Evolutionary conservation across 2,329 filamentous ascomycete genomes (phyloP).

Genomic region (Proliferodiscus dingleyae): DNA sequence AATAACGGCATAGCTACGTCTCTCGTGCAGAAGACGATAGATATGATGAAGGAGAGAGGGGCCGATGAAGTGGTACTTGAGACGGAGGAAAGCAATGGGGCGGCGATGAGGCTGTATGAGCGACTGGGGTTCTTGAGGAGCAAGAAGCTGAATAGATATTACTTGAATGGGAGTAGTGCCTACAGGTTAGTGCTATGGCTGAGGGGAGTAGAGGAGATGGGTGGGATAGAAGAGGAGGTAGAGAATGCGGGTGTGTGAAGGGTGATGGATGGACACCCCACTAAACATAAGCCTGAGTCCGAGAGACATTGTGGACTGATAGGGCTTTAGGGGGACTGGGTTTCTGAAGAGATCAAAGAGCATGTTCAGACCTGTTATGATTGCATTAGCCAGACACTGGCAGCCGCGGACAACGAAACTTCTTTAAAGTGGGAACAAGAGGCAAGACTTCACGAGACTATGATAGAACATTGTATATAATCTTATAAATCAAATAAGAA

Average conservation of each 20-base stretch:
- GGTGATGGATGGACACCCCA: not conserved
- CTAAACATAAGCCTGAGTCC: too few relatives aligned
- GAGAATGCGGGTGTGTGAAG: constrained; percentile 2
- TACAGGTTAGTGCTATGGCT: constrained; percentile 73
- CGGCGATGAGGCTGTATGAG: constrained; percentile 90
- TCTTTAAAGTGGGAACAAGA: too few relatives aligned
- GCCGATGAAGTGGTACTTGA: constrained; percentile 95
- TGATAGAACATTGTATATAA: not conserved
- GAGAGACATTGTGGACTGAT: too few relatives aligned
- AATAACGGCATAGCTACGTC: constrained; percentile 84
- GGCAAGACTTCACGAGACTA: not conserved
- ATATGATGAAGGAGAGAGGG: constrained; percentile 76
- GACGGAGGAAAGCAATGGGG: constrained; percentile 87
- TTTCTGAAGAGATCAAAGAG: not conserved
- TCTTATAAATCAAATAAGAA: too few relatives aligned
- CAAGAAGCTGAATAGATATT: constrained; percentile 91
- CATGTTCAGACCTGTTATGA: too few relatives aligned
- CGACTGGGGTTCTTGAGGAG: constrained; percentile 85
- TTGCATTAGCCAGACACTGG: too few relatives aligned
- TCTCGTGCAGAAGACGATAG: constrained; percentile 84
- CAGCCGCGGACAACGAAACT: too few relatives aligned
- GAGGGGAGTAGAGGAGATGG: constrained; percentile 29
- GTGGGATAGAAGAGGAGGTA: constrained; percentile 1
- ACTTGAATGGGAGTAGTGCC: constrained; percentile 92
- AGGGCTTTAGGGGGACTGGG: not conserved